phyloP scores from a whole-genome alignment of 495 filamentous ascomycete genomes.

The Opeltia flavorubescens region DNA sequence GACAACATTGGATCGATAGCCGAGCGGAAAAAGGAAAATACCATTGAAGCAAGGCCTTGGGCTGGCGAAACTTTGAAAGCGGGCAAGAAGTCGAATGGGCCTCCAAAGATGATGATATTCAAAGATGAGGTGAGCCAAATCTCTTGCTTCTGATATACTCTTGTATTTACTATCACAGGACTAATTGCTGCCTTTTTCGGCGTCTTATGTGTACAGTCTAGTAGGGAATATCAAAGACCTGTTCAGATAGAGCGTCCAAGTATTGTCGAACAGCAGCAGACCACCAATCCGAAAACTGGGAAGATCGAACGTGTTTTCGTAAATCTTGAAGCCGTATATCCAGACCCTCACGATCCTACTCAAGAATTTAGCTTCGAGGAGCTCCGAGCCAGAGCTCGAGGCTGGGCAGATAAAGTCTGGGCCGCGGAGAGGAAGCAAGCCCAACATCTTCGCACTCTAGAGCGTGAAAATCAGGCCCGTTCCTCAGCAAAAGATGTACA shows the following conservation, averaged over 20 bases:
- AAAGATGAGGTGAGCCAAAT: constrained; percentile 75
- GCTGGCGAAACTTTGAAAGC: constrained; percentile 80
- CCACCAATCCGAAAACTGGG: constrained; percentile 59
- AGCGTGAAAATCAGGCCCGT: background rate
- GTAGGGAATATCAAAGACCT: constrained; percentile 26
- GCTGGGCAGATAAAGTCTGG: constrained; percentile 67
- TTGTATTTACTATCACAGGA: constrained; percentile 91
- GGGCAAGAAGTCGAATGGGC: constrained; percentile 59
- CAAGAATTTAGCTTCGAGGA: constrained; percentile 83
- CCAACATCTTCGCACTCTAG: background rate
- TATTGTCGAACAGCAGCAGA: constrained; percentile 45
- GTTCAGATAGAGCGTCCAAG: constrained; percentile 23
- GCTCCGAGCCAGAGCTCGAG: constrained; percentile 61
- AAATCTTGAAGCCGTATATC: constrained; percentile 72
- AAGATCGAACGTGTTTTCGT: constrained; percentile 76
- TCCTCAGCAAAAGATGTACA: background rate
- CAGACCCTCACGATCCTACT: constrained; percentile 48
- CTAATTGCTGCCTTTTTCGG: constrained; percentile 66
- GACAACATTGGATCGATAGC: constrained; percentile 74
- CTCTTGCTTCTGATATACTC: constrained; percentile 27
- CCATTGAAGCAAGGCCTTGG: constrained; percentile 77
- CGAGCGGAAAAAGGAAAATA: constrained; percentile 90
- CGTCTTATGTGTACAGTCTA: constrained; percentile 47
- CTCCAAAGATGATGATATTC: constrained; percentile 80
- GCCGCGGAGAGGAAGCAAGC: constrained; percentile 6